Base-by-base conservation (phyloP, 495 filamentous ascomycete genomes). In the Hypoxylon rickii region DNA sequence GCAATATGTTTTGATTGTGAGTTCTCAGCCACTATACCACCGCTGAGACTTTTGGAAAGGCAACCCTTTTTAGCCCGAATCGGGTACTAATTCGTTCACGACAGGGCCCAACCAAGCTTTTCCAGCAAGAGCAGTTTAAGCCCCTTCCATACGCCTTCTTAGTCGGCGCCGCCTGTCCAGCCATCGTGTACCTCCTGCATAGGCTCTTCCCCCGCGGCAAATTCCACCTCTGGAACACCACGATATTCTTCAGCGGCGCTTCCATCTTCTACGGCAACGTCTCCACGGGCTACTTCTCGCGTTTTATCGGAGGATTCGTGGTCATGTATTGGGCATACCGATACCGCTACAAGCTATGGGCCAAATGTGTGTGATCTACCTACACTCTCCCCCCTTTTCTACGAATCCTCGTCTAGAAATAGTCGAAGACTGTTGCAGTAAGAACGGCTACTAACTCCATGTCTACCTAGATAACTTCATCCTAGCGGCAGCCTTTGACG, bases 111-210 rank as follows among this genome's bases (percentile, higher is more conserved):
- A 74, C 73, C 33, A 69, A 73, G 33, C 73, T 85, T 8, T 85
- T 84, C 65, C 58, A 69, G 34, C 64, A 76, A 51, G 58, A 71
- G 7, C 74, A 82, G 49, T 81, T 78, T 69, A 58, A 63, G 3
- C 68, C 74, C 3, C 71, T 83, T n/a, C 80, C 79, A 1, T 85
- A 75, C 58, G 76, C 75, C 4, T 85, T 83, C 71, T 73, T 83
- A 26, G 72, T 79, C 34, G 82, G 82, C 20, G 80, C 79, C 18
- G 66, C 64, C 20, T 63, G 73, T 7, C 82, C 81, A 0, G 60
- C 74, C 0, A 49, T 80, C 6, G 64, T 83, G 8, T 83, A 74
- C 51, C 17, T 71, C 0, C 71, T 80, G 16, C 78, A 83, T 48
- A 70, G 73, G 7, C 51, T 65, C 22, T 79, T 83, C 56, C 80